These are phyloP conservation scores for Guadua angustifolia DNA, from an alignment of 176 grass and related monocot genomes.

Conservation along the genomic window DNA sequence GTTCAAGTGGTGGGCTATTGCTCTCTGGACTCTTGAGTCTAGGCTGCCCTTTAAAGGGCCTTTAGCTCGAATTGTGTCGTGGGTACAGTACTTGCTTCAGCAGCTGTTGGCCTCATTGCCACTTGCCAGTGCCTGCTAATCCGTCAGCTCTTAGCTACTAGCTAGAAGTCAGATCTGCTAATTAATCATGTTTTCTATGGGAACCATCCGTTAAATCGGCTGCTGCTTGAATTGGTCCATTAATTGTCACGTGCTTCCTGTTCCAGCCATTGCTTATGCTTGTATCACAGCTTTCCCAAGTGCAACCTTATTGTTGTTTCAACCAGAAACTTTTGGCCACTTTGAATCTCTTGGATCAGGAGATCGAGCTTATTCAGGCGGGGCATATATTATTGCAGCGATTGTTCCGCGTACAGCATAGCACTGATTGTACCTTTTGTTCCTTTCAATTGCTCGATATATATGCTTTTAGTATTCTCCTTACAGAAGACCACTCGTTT, in stretches of 20 bases:
- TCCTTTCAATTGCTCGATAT: slow-evolving; percentile 46
- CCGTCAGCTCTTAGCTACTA: slow-evolving; percentile 41
- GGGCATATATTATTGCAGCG: slow-evolving; percentile 52
- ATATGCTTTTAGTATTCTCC: slow-evolving; percentile 39
- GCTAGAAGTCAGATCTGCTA: slow-evolving; percentile 45
- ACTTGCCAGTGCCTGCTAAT: slow-evolving; percentile 51
- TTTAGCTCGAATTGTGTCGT: slow-evolving; percentile 46
- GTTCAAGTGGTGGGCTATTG: slow-evolving; percentile 49
- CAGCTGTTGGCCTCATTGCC: slow-evolving; percentile 35
- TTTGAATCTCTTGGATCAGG: slow-evolving; percentile 36
- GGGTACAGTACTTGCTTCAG: slow-evolving; percentile 51
- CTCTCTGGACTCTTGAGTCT: slow-evolving; percentile 31
- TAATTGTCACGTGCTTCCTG: neutral
- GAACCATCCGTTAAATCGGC: neutral
- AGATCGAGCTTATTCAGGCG: slow-evolving; percentile 38
- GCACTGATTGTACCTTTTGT: slow-evolving; percentile 62
- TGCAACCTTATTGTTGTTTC: slow-evolving; percentile 21
- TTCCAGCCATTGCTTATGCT: slow-evolving; percentile 1
- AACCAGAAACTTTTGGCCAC: slow-evolving; percentile 19
- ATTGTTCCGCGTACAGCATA: slow-evolving; percentile 57
- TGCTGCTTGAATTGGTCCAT: neutral
- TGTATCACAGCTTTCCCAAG: slow-evolving; percentile 22
- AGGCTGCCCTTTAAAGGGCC: slow-evolving; percentile 46
- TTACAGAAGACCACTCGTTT: slow-evolving; percentile 34
- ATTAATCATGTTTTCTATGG: neutral